Conservation (phyloP, 331 rosid genomes). For the Ulmus americana region DNA sequence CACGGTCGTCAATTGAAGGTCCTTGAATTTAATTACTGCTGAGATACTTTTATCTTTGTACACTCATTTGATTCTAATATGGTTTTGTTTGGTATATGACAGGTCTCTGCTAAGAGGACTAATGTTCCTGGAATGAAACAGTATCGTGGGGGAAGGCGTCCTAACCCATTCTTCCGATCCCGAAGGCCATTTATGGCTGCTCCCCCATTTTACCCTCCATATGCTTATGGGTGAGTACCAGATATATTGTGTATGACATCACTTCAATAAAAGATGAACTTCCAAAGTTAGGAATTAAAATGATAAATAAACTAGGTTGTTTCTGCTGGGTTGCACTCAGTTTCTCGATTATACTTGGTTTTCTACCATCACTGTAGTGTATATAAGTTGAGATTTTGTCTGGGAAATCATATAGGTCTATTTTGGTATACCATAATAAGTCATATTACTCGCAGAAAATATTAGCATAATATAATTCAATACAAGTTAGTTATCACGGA, state of each 20-base stretch:
- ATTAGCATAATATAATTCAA: too few relatives aligned
- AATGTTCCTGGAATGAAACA: constrained; percentile 90
- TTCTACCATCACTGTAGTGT: background rate
- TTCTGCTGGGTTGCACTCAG: background rate
- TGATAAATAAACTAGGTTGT: background rate
- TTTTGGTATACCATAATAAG: background rate
- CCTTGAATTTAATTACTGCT: constrained; percentile 15
- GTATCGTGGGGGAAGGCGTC: constrained; percentile 80
- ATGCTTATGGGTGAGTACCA: constrained; percentile 69
- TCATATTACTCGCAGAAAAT: too few relatives aligned
- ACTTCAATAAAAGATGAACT: background rate
- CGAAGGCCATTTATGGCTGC: constrained; percentile 82
- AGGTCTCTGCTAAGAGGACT: constrained; percentile 98
- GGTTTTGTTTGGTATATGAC: constrained; percentile 20
- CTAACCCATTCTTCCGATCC: constrained; percentile 45
- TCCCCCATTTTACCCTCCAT: constrained; percentile 59
- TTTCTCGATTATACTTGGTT: background rate
- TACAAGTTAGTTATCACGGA: too few relatives aligned
- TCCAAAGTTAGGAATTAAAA: background rate
- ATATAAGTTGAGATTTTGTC: background rate
- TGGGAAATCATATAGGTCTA: background rate
- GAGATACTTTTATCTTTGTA: background rate
- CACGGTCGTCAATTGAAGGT: constrained; percentile 98
- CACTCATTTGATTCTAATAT: constrained; percentile 14
- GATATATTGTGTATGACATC: background rate